phyloP scores from a whole-genome alignment of 495 filamentous ascomycete species.

The Aspergillus sparsus region DNA sequence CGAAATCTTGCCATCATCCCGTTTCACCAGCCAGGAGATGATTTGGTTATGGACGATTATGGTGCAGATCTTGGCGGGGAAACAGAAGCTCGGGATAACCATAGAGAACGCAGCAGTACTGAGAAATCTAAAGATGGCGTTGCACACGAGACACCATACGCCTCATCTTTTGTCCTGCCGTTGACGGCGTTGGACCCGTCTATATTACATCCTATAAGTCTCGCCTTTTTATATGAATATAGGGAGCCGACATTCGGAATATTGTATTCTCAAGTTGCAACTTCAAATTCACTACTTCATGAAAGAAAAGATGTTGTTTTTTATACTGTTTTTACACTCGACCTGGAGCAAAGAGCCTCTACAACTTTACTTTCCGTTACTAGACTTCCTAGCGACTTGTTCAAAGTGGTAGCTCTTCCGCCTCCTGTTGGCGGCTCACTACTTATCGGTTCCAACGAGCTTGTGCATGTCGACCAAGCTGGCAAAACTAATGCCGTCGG shows the following conservation, averaged over 20 bases:
- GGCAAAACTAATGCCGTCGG: slow-evolving; percentile 91
- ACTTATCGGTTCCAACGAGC: slow-evolving; percentile 81
- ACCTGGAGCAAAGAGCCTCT: slow-evolving; percentile 89
- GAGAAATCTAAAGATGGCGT: slow-evolving; percentile 53
- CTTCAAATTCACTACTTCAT: slow-evolving; percentile 68
- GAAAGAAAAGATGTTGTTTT: slow-evolving; percentile 82
- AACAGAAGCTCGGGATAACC: slow-evolving; percentile 25
- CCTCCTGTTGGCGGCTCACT: slow-evolving; percentile 85
- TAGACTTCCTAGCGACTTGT: slow-evolving; percentile 86
- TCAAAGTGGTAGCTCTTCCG: slow-evolving; percentile 78
- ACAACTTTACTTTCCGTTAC: slow-evolving; percentile 87
- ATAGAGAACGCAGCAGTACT: slow-evolving; percentile 16
- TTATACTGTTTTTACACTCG: slow-evolving; percentile 93
- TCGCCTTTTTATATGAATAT: slow-evolving; percentile 95
- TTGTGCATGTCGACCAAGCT: slow-evolving; percentile 95
- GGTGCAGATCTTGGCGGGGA: slow-evolving; percentile 73
- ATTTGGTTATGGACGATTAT: slow-evolving; percentile 88
- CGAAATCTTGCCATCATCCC: slow-evolving; percentile 91
- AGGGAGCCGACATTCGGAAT: slow-evolving; percentile 97
- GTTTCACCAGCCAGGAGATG: slow-evolving; percentile 81
- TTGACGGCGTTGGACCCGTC: slow-evolving; percentile 83
- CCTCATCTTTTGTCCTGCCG: slow-evolving; percentile 86
- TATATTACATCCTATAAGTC: slow-evolving; percentile 81
- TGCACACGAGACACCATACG: slow-evolving; percentile 72
- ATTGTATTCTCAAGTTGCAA: slow-evolving; percentile 70